Conservation (phyloP, 345 rosid species). For the Citropsis articulata region DNA sequence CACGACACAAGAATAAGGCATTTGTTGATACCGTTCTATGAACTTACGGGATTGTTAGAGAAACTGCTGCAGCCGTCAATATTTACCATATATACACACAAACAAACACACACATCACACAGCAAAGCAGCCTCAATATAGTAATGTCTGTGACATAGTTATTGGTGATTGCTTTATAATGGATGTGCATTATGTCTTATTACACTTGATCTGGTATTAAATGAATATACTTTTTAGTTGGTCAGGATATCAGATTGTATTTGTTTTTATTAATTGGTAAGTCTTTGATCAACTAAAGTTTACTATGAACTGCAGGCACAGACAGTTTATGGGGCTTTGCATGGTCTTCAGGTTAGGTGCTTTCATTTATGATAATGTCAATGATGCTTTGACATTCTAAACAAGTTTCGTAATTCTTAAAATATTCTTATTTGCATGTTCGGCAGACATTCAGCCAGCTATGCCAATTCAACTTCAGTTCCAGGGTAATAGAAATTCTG, state of each 20-base stretch:
- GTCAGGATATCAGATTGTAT: neutral
- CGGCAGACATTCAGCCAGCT: constrained; percentile 77
- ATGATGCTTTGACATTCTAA: neutral
- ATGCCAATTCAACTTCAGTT: constrained; percentile 47
- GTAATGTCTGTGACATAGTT: neutral
- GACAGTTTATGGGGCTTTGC: constrained; percentile 70
- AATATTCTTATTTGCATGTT: constrained; percentile 8
- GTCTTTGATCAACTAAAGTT: constrained; percentile 13
- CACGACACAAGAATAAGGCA: neutral
- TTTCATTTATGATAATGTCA: constrained; percentile 5
- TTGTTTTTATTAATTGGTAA: neutral
- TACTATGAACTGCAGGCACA: constrained; percentile 45
- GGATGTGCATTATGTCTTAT: neutral
- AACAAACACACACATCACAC: neutral
- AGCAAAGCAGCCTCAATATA: neutral
- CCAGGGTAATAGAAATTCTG: constrained; percentile 40
- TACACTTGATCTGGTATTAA: neutral
- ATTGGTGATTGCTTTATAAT: neutral
- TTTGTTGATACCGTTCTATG: no score
- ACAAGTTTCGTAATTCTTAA: constrained; percentile 4
- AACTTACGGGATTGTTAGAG: neutral
- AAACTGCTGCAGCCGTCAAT: neutral
- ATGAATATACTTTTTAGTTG: neutral
- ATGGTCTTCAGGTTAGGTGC: constrained; percentile 64
- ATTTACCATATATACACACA: neutral